phyloP scores from a whole-genome alignment of 2,329 filamentous ascomycete species.

The Aureobasidium pullulans region DNA sequence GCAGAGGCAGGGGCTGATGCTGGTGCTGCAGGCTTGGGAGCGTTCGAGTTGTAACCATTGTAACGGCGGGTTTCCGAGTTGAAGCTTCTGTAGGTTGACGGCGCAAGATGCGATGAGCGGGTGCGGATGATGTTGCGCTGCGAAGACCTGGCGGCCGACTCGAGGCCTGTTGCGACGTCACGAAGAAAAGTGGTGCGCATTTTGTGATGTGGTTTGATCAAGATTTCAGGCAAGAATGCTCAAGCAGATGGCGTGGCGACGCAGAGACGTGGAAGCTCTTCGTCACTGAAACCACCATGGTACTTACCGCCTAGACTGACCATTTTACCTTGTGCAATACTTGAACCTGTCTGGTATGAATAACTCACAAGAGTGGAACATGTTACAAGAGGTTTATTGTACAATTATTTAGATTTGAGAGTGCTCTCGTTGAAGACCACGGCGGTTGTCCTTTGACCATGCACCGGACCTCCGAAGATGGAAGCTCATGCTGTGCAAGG shows the following conservation, averaged over 20 bases:
- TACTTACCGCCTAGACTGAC: neutral
- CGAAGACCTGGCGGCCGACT: neutral
- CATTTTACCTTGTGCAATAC: neutral
- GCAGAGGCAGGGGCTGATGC: no score
- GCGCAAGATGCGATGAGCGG: slow-evolving; percentile 3
- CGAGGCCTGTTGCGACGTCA: slow-evolving; percentile 2
- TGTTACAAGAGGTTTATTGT: neutral
- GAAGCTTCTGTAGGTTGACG: slow-evolving; percentile 5
- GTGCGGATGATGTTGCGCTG: neutral
- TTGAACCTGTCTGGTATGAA: neutral
- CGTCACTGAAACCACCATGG: neutral
- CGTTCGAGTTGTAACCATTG: neutral
- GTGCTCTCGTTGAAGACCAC: neutral
- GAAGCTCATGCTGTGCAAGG: neutral
- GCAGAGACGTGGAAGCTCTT: neutral
- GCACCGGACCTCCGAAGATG: neutral
- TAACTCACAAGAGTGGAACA: neutral
- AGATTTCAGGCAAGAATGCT: neutral
- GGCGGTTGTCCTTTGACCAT: neutral
- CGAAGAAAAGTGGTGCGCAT: slow-evolving; percentile 8
- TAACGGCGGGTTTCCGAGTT: slow-evolving; percentile 6
- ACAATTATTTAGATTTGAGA: neutral
- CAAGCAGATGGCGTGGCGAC: slow-evolving; percentile 3
- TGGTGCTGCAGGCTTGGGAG: neutral
- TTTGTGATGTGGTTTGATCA: neutral